Percentiles rank a stretch among this genome's conserved stretches.
phyloP scores from a whole-genome alignment of 2,329 filamentous ascomycete species.

The Colletotrichum sp. region DNA sequence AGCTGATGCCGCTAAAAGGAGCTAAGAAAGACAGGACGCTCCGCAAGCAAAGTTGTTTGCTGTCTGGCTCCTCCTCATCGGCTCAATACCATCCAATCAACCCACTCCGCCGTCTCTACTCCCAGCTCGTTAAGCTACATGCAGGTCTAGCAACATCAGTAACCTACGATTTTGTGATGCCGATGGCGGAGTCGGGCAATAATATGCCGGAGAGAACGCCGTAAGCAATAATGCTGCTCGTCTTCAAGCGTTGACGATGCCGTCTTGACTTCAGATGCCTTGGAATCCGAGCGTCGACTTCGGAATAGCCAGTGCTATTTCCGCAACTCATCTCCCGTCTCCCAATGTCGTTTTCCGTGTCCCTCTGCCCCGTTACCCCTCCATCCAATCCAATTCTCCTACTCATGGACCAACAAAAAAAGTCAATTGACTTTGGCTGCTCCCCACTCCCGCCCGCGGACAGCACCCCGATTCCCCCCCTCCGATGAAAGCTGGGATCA shows the following conservation, averaged over 20 bases:
- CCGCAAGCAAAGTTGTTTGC: not conserved
- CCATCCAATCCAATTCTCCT: not conserved
- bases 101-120: not conserved
- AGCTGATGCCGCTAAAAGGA: not conserved
- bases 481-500: conserved; percentile 3
- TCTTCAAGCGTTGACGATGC: not conserved
- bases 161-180: not conserved
- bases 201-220: not conserved
- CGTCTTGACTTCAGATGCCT: not conserved
- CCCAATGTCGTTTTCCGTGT: not conserved
- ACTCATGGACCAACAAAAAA: not conserved
- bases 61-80: not conserved
- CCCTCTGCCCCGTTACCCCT: not conserved
- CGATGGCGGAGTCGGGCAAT: not conserved
- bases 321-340: not conserved
- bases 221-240: not conserved
- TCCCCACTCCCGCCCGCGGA: conserved; percentile 4
- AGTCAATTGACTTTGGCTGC: not conserved
- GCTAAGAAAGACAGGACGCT: not conserved
- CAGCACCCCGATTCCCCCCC: conserved; percentile 1
- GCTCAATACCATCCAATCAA: not conserved
- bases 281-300: not conserved
- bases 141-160: not conserved
- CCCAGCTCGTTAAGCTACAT: not conserved
- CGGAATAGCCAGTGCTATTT: not conserved